Base-by-base conservation (phyloP, 768 basidiomycete species). In the Psilocybe azurescens region DNA sequence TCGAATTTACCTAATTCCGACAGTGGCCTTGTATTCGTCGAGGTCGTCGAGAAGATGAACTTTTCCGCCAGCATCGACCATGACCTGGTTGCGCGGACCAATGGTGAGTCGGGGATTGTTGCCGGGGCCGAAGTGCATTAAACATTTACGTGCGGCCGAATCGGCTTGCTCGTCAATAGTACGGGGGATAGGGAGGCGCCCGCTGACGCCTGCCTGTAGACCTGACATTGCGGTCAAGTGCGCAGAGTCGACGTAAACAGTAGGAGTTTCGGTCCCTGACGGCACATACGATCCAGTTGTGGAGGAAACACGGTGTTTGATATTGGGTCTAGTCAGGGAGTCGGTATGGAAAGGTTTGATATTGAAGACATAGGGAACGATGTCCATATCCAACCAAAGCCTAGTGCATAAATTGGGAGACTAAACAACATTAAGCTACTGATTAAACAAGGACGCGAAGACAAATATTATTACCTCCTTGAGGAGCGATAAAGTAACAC, bases 11-110 rank as follows among this genome's bases (percentile, higher is more conserved):
- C 87, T 84, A 59, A 81, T 64, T 60, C 89, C 81, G 60, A 93
- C 93, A 3, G 89, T 88, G 68, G 87, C 85, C 72, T 84, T 79
- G 76, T 87, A 97, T 63, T 89, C 90, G 2, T 89, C 86, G 47
- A 96, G 78, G 70, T 92, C 92, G 69, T 94, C 93, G 62, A 94
- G 80, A 24, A 97, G 83, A 71, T 92, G 90, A 63, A 96, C 93
- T 75, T 91, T 90, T 7, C 93, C 93, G 44, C 81, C 92, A 36
- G 91, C 88, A 70, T 96, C 95, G 53, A 96, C 95, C 55, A 88
- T 85, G 66, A 96, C 95, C 68, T 92, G 90, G 74, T 96, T 94
- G 65, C 91, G 88, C 50, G 90, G 83, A 5, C 89, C 93, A 70
- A 94, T 94, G 72, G 78, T 85, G 29, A 94, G 82, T 66, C 93